Evolutionary conservation across 2,329 filamentous ascomycete species (phyloP), one percentile per base, ranked within the genome.

Genomic region (Fusarium bulbicola): DNA sequence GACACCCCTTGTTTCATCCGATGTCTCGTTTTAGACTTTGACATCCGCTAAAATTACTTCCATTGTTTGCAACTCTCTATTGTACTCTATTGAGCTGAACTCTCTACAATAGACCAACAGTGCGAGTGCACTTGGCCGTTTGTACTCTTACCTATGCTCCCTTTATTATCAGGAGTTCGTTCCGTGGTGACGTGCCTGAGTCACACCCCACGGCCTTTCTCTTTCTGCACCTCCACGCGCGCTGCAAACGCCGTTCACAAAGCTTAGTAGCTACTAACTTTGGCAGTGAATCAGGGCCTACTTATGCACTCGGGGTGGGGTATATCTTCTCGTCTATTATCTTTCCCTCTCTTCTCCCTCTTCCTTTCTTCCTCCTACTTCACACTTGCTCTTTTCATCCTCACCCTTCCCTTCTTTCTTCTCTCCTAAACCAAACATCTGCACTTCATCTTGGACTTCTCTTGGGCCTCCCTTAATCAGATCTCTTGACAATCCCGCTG

Each of bases 231-330:
- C 50, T 54, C 24, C 24, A 28, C 34, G n/a, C 50, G 11, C 53
- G 34, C 40, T 58, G 32, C 30, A 59, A 40, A 54, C 50, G 32
- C 26, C 21, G 10, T 58, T 34, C n/a, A 36, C 7, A 36, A 34
- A 14, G 20, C 12, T 15, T 34, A 34, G 18, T 24, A 50, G 16
- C n/a, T 52, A 52, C 16, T 34, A 34, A 34, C 32, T 34, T 36
- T 36, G 28, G 13, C 53, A 30, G 52, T 70, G 65, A 64, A 30
- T 69, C 65, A 69, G 37, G 34, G 28, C 6, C n/a, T 37, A 14
- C 32, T 40, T 26, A 10, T 54, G 26, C 50, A n/a, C 26, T 11
- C 8, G 5, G 16, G 15, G 30, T 24, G 26, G 43, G 11, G 16
- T 62, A 45, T 46, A 24, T 26, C 20, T 18, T 30, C 36, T 45